Evolutionary conservation across 1,139 yeast genomes (phyloP), one percentile per base, ranked within the genome.

Genomic region (Magnusiomyces sp.): DNA sequence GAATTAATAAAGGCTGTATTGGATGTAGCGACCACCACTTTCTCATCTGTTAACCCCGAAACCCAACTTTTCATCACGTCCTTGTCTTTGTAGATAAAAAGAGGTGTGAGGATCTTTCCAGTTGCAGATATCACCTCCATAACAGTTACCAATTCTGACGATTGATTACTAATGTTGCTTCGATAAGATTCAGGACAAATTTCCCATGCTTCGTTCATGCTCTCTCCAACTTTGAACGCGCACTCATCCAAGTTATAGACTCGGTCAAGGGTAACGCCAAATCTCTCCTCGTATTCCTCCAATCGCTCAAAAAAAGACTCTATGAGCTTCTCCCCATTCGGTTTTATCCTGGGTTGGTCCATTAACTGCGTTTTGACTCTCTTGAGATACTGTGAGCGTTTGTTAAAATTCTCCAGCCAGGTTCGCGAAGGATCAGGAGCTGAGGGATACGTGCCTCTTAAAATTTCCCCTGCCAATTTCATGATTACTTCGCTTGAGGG

Each of bases 191-290:
- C n/a, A n/a, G n/a, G n/a, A n/a, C n/a, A n/a, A n/a, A n/a, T n/a
- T n/a, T n/a, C n/a, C n/a, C n/a, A n/a, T n/a, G n/a, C 20, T 29
- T 3, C 23, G 20, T 23, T 41, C 14, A 16, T 11, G 16, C 36
- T 4, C 19, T 41, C 16, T 6, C 19, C 33, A 13, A 23, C 14
- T 10, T 41, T n/a, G 37, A 41, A 41, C 45, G 20, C 45, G 17
- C 45, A 41, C 37, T 41, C 45, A 16, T 41, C 45, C 5, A 41
- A n/a, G 45, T n/a, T 41, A 17, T 36, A 41, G 13, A 31, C 20
- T 4, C 29, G 45, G 16, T 19, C 37, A n/a, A 10, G 10, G 3
- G 7, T n/a, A n/a, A 29, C 36, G 10, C 14, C n/a, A 27, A 13
- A 14, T 31, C 13, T 29, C 16, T 34, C 14, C 29, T 41, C 45